Percentiles rank a stretch among this genome's conserved stretches.
These are phyloP conservation scores for Juncus effusus DNA, from an alignment of 176 grass and related monocot species.

Conservation along the genomic window DNA sequence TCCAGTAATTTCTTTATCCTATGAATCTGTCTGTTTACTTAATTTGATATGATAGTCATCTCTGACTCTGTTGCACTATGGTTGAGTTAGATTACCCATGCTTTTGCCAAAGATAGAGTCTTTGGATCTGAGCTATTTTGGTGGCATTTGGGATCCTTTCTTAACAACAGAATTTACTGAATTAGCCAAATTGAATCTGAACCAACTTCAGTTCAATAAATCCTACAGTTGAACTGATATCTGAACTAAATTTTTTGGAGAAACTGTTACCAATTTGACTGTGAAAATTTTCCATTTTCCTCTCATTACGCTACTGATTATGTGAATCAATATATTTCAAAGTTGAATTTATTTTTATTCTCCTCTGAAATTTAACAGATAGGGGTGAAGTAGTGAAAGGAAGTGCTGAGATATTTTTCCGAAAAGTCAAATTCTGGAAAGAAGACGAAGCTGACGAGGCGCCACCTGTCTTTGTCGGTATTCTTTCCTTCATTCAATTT, in stretches of 20 bases:
- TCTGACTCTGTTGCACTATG: too few relatives aligned
- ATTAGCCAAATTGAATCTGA: too few relatives aligned
- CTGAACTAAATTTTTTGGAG: background rate
- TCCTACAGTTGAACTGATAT: conserved; percentile 3
- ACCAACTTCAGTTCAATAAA: too few relatives aligned
- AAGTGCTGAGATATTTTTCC: conserved; percentile 99
- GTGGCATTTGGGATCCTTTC: too few relatives aligned
- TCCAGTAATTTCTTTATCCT: too few relatives aligned
- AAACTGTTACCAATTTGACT: background rate
- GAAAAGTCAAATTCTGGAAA: conserved; percentile 99
- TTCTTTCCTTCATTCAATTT: background rate
- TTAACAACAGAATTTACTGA: too few relatives aligned
- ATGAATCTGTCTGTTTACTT: too few relatives aligned
- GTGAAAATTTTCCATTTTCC: background rate
- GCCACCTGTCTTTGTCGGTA: conserved; percentile 89
- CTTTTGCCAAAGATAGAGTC: too few relatives aligned
- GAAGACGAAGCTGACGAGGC: conserved; percentile 96
- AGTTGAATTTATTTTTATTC: background rate
- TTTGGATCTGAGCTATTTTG: too few relatives aligned
- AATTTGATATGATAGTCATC: too few relatives aligned
- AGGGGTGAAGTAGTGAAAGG: conserved; percentile 94
- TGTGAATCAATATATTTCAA: background rate
- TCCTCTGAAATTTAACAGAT: conserved; percentile 42
- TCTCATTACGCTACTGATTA: background rate
- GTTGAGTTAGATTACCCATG: too few relatives aligned